phyloP scores from a whole-genome alignment of 768 basidiomycete genomes.

The Collybia sordida region DNA sequence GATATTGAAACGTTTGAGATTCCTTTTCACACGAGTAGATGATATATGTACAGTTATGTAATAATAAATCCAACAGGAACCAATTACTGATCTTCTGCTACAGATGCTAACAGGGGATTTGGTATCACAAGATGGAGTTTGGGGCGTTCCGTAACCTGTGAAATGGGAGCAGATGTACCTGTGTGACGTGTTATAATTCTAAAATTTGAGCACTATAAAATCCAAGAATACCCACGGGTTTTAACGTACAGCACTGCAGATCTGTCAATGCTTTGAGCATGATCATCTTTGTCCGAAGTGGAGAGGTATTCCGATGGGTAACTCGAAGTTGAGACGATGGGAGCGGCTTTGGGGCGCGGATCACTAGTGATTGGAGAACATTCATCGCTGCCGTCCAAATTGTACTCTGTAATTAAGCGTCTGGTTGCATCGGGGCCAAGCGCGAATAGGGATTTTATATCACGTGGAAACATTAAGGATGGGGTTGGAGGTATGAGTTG shows the following conservation, averaged over 20 bases:
- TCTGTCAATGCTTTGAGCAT: slow-evolving; percentile 39
- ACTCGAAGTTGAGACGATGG: neutral
- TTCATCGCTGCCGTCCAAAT: slow-evolving; percentile 23
- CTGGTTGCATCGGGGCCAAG: slow-evolving; percentile 39
- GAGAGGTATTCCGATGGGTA: no score
- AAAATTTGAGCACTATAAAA: slow-evolving; percentile 1
- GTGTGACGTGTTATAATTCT: no score
- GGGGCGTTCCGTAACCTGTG: neutral
- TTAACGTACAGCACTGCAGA: slow-evolving; percentile 50
- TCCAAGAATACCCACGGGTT: slow-evolving; percentile 28
- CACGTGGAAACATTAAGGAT: slow-evolving; percentile 47
- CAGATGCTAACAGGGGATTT: no score
- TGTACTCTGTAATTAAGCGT: slow-evolving; percentile 44
- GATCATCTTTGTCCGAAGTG: neutral
- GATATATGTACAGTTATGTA: no score
- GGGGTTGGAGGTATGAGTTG: slow-evolving; percentile 31
- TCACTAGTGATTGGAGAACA: slow-evolving; percentile 25
- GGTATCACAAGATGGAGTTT: slow-evolving; percentile 3
- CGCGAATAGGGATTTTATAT: slow-evolving; percentile 43
- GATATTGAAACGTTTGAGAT: no score
- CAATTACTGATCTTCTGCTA: no score
- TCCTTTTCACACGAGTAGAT: no score
- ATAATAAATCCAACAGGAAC: no score
- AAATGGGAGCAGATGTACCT: neutral
- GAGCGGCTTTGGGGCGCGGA: slow-evolving; percentile 8